Percentiles rank a stretch among this genome's conserved stretches.
Conservation (phyloP, 768 basidiomycete species). For the Pholiota molesta region DNA sequence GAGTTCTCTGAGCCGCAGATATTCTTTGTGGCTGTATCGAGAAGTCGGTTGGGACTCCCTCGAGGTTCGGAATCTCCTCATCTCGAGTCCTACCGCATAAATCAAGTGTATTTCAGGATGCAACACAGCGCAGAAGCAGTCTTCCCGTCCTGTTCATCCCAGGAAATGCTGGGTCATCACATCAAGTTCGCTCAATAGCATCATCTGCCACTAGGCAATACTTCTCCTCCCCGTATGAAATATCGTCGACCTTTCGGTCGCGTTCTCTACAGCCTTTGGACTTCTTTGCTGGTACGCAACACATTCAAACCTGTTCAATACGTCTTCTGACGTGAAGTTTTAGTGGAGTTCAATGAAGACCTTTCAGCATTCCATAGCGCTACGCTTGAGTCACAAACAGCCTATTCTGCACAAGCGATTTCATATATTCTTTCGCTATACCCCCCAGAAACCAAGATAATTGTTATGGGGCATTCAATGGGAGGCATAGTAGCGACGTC, state of each 20-base stretch:
- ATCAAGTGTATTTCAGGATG: conserved; percentile 11
- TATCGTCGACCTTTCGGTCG: conserved; percentile 55
- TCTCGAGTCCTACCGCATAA: neutral
- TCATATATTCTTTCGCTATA: conserved; percentile 82
- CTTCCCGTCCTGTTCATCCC: conserved; percentile 95
- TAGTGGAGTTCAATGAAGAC: conserved; percentile 97
- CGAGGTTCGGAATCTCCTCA: conserved; percentile 44
- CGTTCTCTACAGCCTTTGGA: conserved; percentile 65
- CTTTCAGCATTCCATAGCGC: conserved; percentile 93
- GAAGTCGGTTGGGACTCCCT: conserved; percentile 82
- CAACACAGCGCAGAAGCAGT: conserved; percentile 40
- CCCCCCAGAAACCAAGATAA: conserved; percentile 60
- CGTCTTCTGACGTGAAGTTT: neutral
- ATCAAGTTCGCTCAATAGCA: conserved; percentile 93
- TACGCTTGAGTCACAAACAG: conserved; percentile 81
- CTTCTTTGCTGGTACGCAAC: conserved; percentile 74
- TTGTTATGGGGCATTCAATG: conserved; percentile 95
- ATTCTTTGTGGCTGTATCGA: conserved; percentile 89
- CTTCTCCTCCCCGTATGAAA: conserved; percentile 59
- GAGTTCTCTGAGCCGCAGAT: conserved; percentile 73
- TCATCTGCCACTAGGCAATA: conserved; percentile 87
- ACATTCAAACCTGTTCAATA: neutral
- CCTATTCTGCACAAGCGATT: conserved; percentile 73
- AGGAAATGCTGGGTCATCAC: conserved; percentile 94
- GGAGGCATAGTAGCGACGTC: conserved; percentile 90